Percentiles rank a stretch among this genome's conserved stretches.
These are phyloP conservation scores for Macrophomina pseudophaseolina DNA, from an alignment of 2,329 filamentous ascomycete genomes.

Conservation along the genomic window DNA sequence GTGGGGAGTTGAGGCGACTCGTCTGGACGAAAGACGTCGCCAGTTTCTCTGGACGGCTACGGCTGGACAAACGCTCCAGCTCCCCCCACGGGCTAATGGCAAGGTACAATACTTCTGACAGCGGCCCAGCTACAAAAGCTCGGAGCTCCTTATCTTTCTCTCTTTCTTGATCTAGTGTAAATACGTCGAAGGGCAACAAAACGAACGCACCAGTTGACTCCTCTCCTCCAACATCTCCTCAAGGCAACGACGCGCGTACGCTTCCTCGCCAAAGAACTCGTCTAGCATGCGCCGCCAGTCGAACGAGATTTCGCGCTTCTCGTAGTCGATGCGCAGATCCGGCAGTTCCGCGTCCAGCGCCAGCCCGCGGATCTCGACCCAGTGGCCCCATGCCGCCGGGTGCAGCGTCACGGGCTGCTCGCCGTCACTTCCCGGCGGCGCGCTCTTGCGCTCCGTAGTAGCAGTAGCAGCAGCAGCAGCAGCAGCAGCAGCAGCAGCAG, in stretches of 20 bases:
- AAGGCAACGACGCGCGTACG: not conserved
- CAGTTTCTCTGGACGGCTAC: too few species aligned
- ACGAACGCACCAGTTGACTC: too few species aligned
- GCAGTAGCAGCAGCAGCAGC: not conserved
- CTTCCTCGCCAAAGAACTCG: conserved; percentile 40
- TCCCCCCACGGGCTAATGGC: too few species aligned
- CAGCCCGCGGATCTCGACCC: conserved; percentile 7
- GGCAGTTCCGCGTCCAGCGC: conserved; percentile 37
- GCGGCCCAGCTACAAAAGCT: too few species aligned
- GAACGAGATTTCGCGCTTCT: conserved; percentile 33
- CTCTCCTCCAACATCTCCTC: not conserved
- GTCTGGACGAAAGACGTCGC: too few species aligned
- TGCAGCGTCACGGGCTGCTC: not conserved
- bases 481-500: too few species aligned
- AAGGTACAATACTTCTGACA: too few species aligned
- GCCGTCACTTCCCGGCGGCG: too few species aligned
- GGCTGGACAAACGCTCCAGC: too few species aligned
- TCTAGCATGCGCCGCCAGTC: conserved; percentile 38
- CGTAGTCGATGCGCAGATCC: conserved; percentile 32
- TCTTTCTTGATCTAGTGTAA: too few species aligned
- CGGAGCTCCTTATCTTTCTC: too few species aligned
- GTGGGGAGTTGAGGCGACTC: not conserved
- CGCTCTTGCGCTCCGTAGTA: not conserved
- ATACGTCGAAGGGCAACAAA: too few species aligned
- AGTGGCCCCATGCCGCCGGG: not conserved